phyloP scores from a whole-genome alignment of 2,329 filamentous ascomycete species.

The Coniochaeta sp. region DNA sequence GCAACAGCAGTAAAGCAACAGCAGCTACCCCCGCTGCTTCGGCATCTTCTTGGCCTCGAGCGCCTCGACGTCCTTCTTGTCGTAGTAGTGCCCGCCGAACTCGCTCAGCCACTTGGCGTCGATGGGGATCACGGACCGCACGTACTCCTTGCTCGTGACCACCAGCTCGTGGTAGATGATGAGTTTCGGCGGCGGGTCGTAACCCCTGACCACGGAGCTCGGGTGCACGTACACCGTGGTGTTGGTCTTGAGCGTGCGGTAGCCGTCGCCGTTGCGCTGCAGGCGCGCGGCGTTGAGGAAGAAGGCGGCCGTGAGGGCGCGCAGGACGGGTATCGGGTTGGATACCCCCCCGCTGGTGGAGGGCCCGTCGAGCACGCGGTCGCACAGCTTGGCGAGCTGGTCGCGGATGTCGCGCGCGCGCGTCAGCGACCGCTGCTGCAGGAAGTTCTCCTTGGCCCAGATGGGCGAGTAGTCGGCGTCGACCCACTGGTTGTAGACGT shows the following conservation, averaged over 20 bases:
- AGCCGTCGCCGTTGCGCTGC: slow-evolving; percentile 76
- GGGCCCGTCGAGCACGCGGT: slow-evolving; percentile 75
- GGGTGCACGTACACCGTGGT: slow-evolving; percentile 90
- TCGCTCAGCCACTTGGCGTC: slow-evolving; percentile 81
- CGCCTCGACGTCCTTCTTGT: slow-evolving; percentile 79
- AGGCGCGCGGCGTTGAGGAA: slow-evolving; percentile 87
- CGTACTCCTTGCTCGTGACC: slow-evolving; percentile 84
- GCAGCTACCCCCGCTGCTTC: slow-evolving; percentile 10
- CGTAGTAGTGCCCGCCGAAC: slow-evolving; percentile 90
- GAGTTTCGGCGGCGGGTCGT: slow-evolving; percentile 70
- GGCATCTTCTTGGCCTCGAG: slow-evolving; percentile 67
- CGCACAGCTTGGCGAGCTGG: slow-evolving; percentile 85
- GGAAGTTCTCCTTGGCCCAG: slow-evolving; percentile 88
- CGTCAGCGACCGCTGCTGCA: slow-evolving; percentile 84
- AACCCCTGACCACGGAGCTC: slow-evolving; percentile 70
- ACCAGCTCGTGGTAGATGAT: slow-evolving; percentile 83
- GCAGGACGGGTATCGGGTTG: slow-evolving; percentile 74
- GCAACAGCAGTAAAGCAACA: not conserved
- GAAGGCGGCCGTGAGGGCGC: slow-evolving; percentile 84
- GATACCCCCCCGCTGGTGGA: slow-evolving; percentile 63
- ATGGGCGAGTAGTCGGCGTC: slow-evolving; percentile 83
- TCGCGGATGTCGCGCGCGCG: slow-evolving; percentile 87
- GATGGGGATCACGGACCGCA: slow-evolving; percentile 80
- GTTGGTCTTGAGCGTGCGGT: slow-evolving; percentile 86
- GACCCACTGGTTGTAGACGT: slow-evolving; percentile 94